Percentiles rank a stretch among this genome's conserved stretches.
phyloP scores from a whole-genome alignment of 2,329 filamentous ascomycete species.

The Chlorencoelia australis region DNA sequence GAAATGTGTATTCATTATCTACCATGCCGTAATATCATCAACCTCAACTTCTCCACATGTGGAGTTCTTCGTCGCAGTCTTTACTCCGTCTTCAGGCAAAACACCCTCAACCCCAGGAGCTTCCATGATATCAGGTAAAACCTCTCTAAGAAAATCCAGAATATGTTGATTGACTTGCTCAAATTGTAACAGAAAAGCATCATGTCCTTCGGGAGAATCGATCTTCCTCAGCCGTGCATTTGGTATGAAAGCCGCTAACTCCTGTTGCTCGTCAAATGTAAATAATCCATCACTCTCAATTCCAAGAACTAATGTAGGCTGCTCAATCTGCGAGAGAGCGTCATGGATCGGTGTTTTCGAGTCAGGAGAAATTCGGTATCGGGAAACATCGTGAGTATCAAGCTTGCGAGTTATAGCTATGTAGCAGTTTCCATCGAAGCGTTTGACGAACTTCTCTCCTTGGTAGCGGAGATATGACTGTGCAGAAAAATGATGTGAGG shows the following conservation, averaged over 20 bases:
- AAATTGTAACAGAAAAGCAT: constrained; percentile 93
- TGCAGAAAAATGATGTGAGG: constrained; percentile 89
- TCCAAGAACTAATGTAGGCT: constrained; percentile 82
- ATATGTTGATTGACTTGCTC: constrained; percentile 92
- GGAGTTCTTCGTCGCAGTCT: constrained; percentile 69
- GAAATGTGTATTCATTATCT: constrained; percentile 24
- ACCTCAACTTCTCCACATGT: constrained; percentile 94
- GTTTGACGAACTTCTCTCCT: constrained; percentile 89
- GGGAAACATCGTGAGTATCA: constrained; percentile 90
- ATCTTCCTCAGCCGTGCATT: constrained; percentile 74
- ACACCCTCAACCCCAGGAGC: constrained; percentile 37
- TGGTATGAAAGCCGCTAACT: constrained; percentile 73
- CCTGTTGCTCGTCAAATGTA: constrained; percentile 92
- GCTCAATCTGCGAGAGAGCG: constrained; percentile 72
- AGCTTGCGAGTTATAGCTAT: constrained; percentile 97
- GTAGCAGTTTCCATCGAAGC: constrained; percentile 98
- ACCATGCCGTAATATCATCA: constrained; percentile 94
- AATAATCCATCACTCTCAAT: constrained; percentile 96
- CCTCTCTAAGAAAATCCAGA: constrained; percentile 70
- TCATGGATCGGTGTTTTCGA: constrained; percentile 46
- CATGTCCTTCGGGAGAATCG: constrained; percentile 88
- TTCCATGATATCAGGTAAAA: constrained; percentile 80
- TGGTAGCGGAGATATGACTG: constrained; percentile 97
- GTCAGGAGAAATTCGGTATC: constrained; percentile 47
- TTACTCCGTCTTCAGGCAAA: constrained; percentile 39